Evolutionary conservation across 2,329 filamentous ascomycete species (phyloP).

Genomic region (Penicillium sp.): DNA sequence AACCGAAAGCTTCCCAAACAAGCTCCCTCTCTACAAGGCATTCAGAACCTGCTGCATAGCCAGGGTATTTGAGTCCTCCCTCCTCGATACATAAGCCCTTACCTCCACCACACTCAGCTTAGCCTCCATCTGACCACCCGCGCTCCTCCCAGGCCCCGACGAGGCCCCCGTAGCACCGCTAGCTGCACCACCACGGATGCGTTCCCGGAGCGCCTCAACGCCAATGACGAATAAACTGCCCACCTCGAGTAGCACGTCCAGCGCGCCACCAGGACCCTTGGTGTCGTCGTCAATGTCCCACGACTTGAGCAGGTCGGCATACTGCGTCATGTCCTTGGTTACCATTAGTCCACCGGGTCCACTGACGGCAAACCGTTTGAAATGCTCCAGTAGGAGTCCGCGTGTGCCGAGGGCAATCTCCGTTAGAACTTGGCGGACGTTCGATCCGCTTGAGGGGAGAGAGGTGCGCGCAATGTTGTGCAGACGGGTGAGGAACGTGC

Average conservation of each 20-base stretch:
- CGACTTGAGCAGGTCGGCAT: conserved; percentile 81
- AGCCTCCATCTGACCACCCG: conserved; percentile 54
- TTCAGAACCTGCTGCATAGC: conserved; percentile 84
- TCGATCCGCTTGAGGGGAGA: conserved; percentile 69
- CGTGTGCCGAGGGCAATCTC: conserved; percentile 84
- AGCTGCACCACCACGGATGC: conserved; percentile 66
- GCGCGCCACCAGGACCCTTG: conserved; percentile 57
- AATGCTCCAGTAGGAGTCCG: conserved; percentile 82
- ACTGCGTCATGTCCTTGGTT: conserved; percentile 93
- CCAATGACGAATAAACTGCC: conserved; percentile 96
- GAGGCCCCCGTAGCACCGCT: conserved; percentile 48
- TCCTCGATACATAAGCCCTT: conserved; percentile 80
- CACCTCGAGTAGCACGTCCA: conserved; percentile 91
- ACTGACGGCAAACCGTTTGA: conserved; percentile 92
- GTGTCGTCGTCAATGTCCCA: conserved; percentile 77
- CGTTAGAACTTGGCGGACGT: conserved; percentile 79
- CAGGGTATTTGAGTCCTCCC: conserved; percentile 81
- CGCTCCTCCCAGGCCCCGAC: conserved; percentile 50
- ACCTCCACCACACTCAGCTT: conserved; percentile 58
- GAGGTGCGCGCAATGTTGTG: conserved; percentile 68
- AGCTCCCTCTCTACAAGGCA: conserved; percentile 57
- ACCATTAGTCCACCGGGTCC: conserved; percentile 94
- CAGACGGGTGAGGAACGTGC: conserved; percentile 75
- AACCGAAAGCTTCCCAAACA: background rate
- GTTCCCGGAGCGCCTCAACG: conserved; percentile 75